phyloP scores from a whole-genome alignment of 805 yeast species.

The Suhomyces sp. region DNA sequence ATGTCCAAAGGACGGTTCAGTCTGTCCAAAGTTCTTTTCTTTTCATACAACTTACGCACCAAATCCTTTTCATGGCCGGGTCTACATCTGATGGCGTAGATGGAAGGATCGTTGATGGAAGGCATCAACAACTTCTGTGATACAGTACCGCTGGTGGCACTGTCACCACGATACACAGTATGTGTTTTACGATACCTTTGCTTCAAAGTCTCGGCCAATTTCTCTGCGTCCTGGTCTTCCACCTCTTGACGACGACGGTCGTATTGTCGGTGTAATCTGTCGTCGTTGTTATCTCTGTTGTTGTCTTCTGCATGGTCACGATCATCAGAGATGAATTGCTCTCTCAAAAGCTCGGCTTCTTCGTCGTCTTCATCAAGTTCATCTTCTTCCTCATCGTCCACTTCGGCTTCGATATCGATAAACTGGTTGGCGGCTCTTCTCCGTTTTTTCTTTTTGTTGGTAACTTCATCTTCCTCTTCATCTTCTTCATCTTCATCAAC shows the following conservation, averaged over 20 bases:
- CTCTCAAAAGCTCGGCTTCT: conserved; percentile 79
- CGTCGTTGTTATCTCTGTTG: conserved; percentile 45
- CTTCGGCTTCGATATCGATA: conserved; percentile 98
- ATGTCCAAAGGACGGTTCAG: conserved; percentile 80
- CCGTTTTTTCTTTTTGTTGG: conserved; percentile 43
- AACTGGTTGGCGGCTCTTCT: conserved; percentile 70
- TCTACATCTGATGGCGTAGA: conserved; percentile 93
- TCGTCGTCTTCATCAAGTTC: conserved; percentile 88
- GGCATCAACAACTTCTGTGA: conserved; percentile 93
- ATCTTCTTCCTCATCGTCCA: conserved; percentile 95
- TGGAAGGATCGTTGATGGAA: conserved; percentile 92
- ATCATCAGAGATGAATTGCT: conserved; percentile 78
- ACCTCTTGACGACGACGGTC: conserved; percentile 84
- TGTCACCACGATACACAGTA: conserved; percentile 81
- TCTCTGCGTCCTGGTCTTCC: conserved; percentile 93
- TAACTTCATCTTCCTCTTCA: conserved; percentile 49
- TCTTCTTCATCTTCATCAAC: conserved; percentile 38
- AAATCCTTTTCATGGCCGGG: conserved; percentile 91
- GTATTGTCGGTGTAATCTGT: conserved; percentile 84
- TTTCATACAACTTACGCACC: conserved; percentile 79
- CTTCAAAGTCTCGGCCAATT: conserved; percentile 85
- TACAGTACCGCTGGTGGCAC: conserved; percentile 57
- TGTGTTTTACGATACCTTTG: conserved; percentile 89
- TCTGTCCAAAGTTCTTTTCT: conserved; percentile 73
- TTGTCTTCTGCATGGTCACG: conserved; percentile 43